Percentiles rank a stretch among this genome's conserved stretches.
These are phyloP conservation scores for Terana coerulea DNA, from an alignment of 768 basidiomycete species.

Conservation along the genomic window DNA sequence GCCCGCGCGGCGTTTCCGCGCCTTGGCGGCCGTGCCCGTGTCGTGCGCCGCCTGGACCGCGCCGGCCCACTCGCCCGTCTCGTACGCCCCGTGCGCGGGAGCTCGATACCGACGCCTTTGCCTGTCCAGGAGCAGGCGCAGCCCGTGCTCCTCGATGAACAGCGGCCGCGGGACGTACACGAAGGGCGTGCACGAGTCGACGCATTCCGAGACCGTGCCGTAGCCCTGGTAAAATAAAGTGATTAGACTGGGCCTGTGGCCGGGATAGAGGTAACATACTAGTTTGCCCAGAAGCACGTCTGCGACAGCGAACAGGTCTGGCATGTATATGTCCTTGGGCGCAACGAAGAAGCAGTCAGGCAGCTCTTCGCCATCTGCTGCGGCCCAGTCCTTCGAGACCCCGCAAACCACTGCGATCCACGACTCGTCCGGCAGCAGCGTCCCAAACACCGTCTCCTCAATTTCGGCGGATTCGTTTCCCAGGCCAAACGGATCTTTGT, in stretches of 20 bases:
- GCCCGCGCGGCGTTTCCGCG: constrained; percentile 41
- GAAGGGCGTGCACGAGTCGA: constrained; percentile 73
- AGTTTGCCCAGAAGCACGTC: constrained; percentile 79
- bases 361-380: constrained; percentile 35
- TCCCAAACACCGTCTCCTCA: constrained; percentile 27
- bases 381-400: constrained; percentile 43
- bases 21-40: constrained; percentile 45
- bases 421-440: constrained; percentile 57
- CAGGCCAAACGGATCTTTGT: constrained; percentile 1
- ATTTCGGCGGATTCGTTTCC: not conserved
- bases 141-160: constrained; percentile 78
- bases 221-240: constrained; percentile 52
- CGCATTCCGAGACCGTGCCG: constrained; percentile 77
- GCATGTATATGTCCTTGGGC: constrained; percentile 78
- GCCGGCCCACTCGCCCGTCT: constrained; percentile 68
- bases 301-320: constrained; percentile 68
- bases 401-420: constrained; percentile 85
- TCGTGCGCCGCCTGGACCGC: constrained; percentile 56
- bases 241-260: not conserved
- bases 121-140: constrained; percentile 58
- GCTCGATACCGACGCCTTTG: constrained; percentile 67
- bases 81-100: constrained; percentile 57
- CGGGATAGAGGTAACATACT: constrained; percentile 35
- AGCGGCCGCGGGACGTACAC: constrained; percentile 77
- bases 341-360: constrained; percentile 75